These are phyloP conservation scores for Penicillium griseofulvum DNA, from an alignment of 2,329 filamentous ascomycete genomes.

Conservation along the genomic window DNA sequence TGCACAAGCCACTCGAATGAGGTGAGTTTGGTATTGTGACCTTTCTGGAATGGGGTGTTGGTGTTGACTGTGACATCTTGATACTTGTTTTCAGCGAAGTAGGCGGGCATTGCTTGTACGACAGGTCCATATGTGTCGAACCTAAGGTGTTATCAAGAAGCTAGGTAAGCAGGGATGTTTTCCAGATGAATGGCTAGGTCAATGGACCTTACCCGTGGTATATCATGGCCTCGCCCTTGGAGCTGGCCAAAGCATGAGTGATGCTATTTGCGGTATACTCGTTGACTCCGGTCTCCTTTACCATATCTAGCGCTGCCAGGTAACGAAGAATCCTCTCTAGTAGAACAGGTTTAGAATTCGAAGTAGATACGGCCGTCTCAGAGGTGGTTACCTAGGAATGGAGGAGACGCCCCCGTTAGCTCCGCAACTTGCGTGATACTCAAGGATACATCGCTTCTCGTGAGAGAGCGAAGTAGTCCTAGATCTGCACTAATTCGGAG, in stretches of 20 bases:
- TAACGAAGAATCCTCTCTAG: constrained; percentile 29
- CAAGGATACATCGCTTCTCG: constrained; percentile 4
- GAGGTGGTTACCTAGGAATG: constrained; percentile 8
- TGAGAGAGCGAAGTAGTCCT: constrained; percentile 15
- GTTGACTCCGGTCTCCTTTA: constrained; percentile 15
- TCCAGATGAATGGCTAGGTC: background rate
- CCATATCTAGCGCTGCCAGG: constrained; percentile 18
- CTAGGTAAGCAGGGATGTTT: background rate
- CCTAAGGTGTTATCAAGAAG: background rate
- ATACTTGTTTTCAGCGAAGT: constrained; percentile 30
- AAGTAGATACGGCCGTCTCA: background rate
- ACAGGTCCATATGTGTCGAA: constrained; percentile 16
- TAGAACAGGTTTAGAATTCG: background rate
- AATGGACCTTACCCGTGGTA: constrained; percentile 13
- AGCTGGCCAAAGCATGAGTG: constrained; percentile 14
- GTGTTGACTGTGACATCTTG: constrained; percentile 25
- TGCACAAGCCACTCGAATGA: constrained; percentile 30
- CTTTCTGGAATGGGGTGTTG: constrained; percentile 32
- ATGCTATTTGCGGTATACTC: constrained; percentile 14
- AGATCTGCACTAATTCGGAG: constrained; percentile 18
- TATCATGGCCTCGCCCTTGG: constrained; percentile 11
- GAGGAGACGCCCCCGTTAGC: constrained; percentile 2
- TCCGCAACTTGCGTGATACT: constrained; percentile 9
- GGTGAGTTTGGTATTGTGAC: constrained; percentile 26
- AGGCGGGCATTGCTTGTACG: constrained; percentile 24